phyloP scores from a whole-genome alignment of 2,329 filamentous ascomycete species.

The Pestalotiopsis sp. region DNA sequence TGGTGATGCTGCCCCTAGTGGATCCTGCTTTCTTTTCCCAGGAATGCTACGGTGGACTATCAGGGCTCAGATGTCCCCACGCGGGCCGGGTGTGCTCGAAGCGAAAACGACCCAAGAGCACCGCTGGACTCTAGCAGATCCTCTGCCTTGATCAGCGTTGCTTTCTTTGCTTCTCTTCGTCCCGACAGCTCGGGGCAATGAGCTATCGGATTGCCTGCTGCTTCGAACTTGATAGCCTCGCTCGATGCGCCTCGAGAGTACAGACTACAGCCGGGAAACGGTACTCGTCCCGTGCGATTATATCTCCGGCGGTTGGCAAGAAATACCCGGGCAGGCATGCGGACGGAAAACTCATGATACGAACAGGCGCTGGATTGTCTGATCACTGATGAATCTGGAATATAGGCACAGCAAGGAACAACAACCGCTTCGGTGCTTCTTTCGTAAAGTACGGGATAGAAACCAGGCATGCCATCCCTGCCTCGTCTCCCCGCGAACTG shows the following conservation, averaged over 20 bases:
- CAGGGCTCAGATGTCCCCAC: not conserved
- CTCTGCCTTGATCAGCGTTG: not conserved
- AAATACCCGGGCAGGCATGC: too few relatives aligned
- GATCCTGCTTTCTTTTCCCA: not conserved
- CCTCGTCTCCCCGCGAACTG: slow-evolving; percentile 3
- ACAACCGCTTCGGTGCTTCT: not conserved
- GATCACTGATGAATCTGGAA: too few relatives aligned
- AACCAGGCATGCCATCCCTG: not conserved
- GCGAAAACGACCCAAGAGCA: not conserved
- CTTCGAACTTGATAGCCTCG: not conserved
- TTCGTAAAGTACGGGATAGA: not conserved
- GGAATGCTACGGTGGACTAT: not conserved
- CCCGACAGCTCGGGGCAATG: not conserved
- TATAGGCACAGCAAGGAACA: too few relatives aligned
- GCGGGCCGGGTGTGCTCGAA: not conserved
- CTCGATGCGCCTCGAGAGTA: not conserved
- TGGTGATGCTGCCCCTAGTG: not conserved
- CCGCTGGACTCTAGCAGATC: not conserved
- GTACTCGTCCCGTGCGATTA: too few relatives aligned
- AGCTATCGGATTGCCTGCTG: not conserved
- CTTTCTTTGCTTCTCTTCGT: not conserved
- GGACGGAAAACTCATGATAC: too few relatives aligned
- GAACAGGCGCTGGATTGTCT: too few relatives aligned
- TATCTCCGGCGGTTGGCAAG: too few relatives aligned
- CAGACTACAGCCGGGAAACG: not conserved